These are phyloP conservation scores for Plantago ovata DNA, from an alignment of 257 asterid species.

Conservation along the genomic window DNA sequence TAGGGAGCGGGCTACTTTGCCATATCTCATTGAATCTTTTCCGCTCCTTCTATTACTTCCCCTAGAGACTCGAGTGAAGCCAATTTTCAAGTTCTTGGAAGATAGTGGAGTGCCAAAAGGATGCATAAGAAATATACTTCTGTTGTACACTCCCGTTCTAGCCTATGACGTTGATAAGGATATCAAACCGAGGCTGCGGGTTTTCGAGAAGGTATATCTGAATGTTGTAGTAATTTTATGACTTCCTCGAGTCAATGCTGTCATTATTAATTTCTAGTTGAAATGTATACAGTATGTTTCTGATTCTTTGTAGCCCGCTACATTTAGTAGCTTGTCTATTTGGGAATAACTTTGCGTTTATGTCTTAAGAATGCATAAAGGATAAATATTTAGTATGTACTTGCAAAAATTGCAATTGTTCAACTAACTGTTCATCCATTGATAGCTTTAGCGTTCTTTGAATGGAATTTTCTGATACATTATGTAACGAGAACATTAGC, in stretches of 20 bases:
- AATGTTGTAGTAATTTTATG: not conserved
- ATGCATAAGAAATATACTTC: conserved; percentile 37
- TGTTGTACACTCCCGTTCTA: conserved; percentile 74
- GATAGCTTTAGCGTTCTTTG: too few relatives aligned
- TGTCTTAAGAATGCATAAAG: not conserved
- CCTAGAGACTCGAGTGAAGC: conserved; percentile 52
- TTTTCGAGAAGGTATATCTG: conserved; percentile 53
- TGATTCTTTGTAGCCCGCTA: too few relatives aligned
- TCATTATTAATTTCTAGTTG: conserved; percentile 1
- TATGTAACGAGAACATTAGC: conserved; percentile 1
- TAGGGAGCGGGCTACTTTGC: conserved; percentile 54
- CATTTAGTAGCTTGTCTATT: too few relatives aligned
- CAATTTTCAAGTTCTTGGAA: conserved; percentile 53
- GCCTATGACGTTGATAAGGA: conserved; percentile 59
- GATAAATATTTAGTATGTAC: too few relatives aligned
- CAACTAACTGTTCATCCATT: not conserved
- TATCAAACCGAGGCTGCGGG: conserved; percentile 60
- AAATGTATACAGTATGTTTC: not conserved
- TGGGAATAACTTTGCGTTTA: not conserved
- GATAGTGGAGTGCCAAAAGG: conserved; percentile 65
- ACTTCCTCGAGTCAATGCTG: conserved; percentile 5
- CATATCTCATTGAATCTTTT: conserved; percentile 76
- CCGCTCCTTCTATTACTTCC: conserved; percentile 70
- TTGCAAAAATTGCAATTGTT: not conserved
- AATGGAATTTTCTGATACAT: not conserved